Evolutionary conservation across 2,329 filamentous ascomycete genomes (phyloP), one percentile per base, ranked within the genome.

Genomic region (Penicillium sumatraense): DNA sequence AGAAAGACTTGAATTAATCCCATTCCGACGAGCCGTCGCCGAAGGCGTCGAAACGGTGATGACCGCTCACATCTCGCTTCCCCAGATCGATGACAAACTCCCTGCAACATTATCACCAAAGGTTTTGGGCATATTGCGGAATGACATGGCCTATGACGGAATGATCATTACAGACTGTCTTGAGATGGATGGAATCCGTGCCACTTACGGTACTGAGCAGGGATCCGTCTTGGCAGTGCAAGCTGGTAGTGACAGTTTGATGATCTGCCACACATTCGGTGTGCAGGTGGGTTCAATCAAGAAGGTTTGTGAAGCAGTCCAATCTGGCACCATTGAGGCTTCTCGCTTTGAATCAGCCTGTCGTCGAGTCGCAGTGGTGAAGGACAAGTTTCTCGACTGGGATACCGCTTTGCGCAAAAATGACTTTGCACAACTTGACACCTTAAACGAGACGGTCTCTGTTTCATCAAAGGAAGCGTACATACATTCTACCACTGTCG

Each of bases 151-250:
- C 14, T 78, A 77, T 56, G 67, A 78, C 44, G 76, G 77, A 1
- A 68, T 80, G 60, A 68, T 80, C 6, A 68, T 80, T 3, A 79
- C 75, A 4, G 77, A 79, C 44, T 80, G 76, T 58, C 64, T 79
- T 35, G 76, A 79, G 54, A 78, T 79, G 76, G 72, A 78, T 36
- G 74, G 75, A 2, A 75, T 79, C 8, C 69, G 72, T 16, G 66
- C 70, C 3, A 76, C 72, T 13, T 75, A 73, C 56, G 75, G 75
- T 2, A 76, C 75, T 1, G 75, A 77, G 45, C 68, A 70, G 46
- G 74, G 73, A 33, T 72, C 76, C 3, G 68, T 75, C 5, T 71
- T 76, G 54, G 72, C 76, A 6, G 61, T 80, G 23, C 73, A 71
- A 51, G 75, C 77, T 27, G 77, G 78, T 18, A 73, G 72, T 46